Evolutionary conservation across 768 basidiomycete genomes (phyloP).

Genomic region (Pisolithus microcarpus): DNA sequence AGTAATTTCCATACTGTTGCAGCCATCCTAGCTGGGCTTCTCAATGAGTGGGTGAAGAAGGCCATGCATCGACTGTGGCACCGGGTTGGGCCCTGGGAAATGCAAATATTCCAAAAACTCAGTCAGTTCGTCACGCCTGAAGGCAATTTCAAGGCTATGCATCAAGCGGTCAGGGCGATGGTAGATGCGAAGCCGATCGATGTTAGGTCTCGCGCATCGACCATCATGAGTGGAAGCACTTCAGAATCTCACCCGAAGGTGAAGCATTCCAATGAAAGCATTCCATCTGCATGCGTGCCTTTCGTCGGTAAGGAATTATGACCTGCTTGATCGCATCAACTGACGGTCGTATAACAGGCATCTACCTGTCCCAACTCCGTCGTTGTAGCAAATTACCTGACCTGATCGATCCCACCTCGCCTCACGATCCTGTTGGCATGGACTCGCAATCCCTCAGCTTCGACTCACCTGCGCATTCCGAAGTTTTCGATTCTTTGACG

Average conservation of each 20-base stretch:
- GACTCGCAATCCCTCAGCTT: slow-evolving; percentile 58
- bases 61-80: slow-evolving; percentile 65
- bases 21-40: slow-evolving; percentile 73
- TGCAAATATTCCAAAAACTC: slow-evolving; percentile 65
- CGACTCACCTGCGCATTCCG: slow-evolving; percentile 64
- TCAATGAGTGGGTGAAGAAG: slow-evolving; percentile 57
- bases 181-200: slow-evolving; percentile 60
- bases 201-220: slow-evolving; percentile 44
- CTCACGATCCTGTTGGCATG: slow-evolving; percentile 57
- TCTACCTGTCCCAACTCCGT: slow-evolving; percentile 69
- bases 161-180: slow-evolving; percentile 55
- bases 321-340: neutral
- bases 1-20: slow-evolving; percentile 75
- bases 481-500: slow-evolving; percentile 68
- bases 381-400: slow-evolving; percentile 65
- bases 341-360: slow-evolving; percentile 36
- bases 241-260: slow-evolving; percentile 34
- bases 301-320: slow-evolving; percentile 58
- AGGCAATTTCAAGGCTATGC: slow-evolving; percentile 72
- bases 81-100: slow-evolving; percentile 62
- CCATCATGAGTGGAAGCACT: slow-evolving; percentile 41
- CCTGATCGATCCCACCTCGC: slow-evolving; percentile 76
- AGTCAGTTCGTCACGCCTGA: slow-evolving; percentile 54
- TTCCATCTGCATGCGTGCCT: slow-evolving; percentile 62
- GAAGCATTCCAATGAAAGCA: slow-evolving; percentile 34